phyloP scores from a whole-genome alignment of 2,329 filamentous ascomycete genomes.

The Pseudogymnoascus sp. region DNA sequence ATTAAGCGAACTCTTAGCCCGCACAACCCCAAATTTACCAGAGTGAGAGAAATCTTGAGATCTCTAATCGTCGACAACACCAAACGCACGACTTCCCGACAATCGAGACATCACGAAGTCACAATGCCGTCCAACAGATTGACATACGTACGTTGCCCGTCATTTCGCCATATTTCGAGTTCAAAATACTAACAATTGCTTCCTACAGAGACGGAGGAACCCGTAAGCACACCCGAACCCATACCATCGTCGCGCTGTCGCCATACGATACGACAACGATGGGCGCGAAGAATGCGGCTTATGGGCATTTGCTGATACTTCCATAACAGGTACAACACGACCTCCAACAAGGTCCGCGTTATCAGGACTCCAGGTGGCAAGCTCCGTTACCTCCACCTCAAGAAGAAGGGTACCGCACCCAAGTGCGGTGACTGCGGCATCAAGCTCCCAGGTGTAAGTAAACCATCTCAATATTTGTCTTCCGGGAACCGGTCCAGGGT shows the following conservation, averaged over 20 bases:
- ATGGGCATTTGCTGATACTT: constrained; percentile 8
- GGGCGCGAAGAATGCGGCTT: constrained; percentile 2
- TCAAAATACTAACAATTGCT: constrained; percentile 11
- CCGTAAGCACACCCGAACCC: constrained; percentile 52
- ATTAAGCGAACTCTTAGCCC: constrained; percentile 23
- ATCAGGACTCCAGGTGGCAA: constrained; percentile 95
- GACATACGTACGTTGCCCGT: constrained; percentile 24
- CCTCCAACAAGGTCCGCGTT: constrained; percentile 92
- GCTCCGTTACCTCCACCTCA: constrained; percentile 96
- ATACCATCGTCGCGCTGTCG: neutral
- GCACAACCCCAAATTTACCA: constrained; percentile 34
- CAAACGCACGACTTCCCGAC: constrained; percentile 32
- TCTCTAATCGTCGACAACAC: constrained; percentile 28
- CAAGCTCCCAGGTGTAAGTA: constrained; percentile 96
- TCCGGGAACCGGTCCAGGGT: neutral
- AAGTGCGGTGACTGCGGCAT: constrained; percentile 99
- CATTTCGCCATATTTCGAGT: neutral
- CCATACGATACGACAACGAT: neutral
- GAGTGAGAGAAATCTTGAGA: constrained; percentile 11
- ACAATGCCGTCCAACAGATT: constrained; percentile 48
- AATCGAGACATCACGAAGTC: constrained; percentile 32
- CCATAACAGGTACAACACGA: constrained; percentile 81
- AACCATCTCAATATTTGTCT: constrained; percentile 12
- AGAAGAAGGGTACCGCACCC: constrained; percentile 96
- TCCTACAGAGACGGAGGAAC: constrained; percentile 59